Base-by-base conservation (phyloP, 2,329 filamentous ascomycete genomes). In the Alternaria arborescens region DNA sequence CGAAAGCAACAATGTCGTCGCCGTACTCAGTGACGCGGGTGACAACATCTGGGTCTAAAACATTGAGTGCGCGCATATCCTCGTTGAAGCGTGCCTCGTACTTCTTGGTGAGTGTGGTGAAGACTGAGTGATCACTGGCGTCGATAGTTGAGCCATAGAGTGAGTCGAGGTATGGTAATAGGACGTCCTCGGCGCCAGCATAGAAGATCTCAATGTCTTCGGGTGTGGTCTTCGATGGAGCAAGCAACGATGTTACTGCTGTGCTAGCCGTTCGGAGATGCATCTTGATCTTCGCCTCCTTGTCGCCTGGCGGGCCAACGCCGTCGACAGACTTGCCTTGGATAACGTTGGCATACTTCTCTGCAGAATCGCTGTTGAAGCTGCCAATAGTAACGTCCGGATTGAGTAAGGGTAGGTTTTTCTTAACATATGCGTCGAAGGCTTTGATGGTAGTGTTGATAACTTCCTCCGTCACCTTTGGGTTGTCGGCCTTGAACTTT, bases 1-100 rank as follows among this genome's bases (percentile, higher is more conserved):
- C 92, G 65, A 97, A 97, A 10, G 86, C 82, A 46, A 91, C 92
- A 72, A 98, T 97, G 73, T 97, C 89, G 0, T 89, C 89, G 4
- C 94, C 91, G 70, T 95, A 97, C 71, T 97, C 93, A 1, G 93
- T 97, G n/a, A 97, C 94, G 58, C 94, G 85, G 0, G 93, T 97
- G 26, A 97, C 82, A 34, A 91, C 86, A 71, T 96, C 91, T 0
- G 94, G 93, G 22, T 89, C 85, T 40, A 94, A 83, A 11, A 97
- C 92, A 71, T 98, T 98, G 52, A 98, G 82, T 7, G 89, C 88
- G 62, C 88, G 86, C 90, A 98, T 94, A 72, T 98, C 94, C 58
- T 91, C 88, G 75, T 91, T 91, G 79, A 97, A 98, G 14, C 92
- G 86, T n/a, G 87, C 83, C 78, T 97, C 94, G 82, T 93, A 97